Conservation (phyloP, 2,329 filamentous ascomycete species). For the Reticulascus tulasneorum region DNA sequence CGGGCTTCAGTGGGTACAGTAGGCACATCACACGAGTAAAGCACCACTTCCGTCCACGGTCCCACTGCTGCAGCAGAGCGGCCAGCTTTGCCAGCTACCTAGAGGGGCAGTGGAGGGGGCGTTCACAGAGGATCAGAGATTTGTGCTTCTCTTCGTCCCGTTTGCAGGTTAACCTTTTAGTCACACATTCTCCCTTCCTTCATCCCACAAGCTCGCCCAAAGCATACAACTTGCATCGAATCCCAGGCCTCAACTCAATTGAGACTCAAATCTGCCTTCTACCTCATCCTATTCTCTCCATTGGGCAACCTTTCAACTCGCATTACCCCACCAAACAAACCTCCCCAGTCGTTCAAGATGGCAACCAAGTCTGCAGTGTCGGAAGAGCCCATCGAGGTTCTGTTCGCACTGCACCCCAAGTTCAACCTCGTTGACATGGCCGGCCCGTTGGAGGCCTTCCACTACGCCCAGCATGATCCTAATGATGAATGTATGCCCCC, state of each 20-base stretch:
- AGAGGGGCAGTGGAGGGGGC: too few relatives aligned
- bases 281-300: neutral
- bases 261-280: neutral
- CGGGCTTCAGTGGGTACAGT: too few relatives aligned
- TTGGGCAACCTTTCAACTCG: neutral
- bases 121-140: too few relatives aligned
- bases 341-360: slow-evolving; percentile 41
- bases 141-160: too few relatives aligned
- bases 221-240: slow-evolving; percentile 7
- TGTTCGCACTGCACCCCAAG: slow-evolving; percentile 57
- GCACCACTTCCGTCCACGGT: too few relatives aligned
- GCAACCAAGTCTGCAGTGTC: slow-evolving; percentile 56
- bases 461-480: slow-evolving; percentile 47
- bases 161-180: too few relatives aligned
- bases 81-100: too few relatives aligned
- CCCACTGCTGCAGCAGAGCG: too few relatives aligned
- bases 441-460: slow-evolving; percentile 50
- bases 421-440: slow-evolving; percentile 58
- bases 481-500: slow-evolving; percentile 46
- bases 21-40: too few relatives aligned
- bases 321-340: slow-evolving; percentile 4
- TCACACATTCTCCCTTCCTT: too few relatives aligned
- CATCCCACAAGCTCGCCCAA: too few relatives aligned
- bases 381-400: slow-evolving; percentile 57
- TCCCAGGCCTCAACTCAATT: slow-evolving; percentile 9